phyloP scores from a whole-genome alignment of 1,284 basidiomycete genomes.

The Puccinia polysora region DNA sequence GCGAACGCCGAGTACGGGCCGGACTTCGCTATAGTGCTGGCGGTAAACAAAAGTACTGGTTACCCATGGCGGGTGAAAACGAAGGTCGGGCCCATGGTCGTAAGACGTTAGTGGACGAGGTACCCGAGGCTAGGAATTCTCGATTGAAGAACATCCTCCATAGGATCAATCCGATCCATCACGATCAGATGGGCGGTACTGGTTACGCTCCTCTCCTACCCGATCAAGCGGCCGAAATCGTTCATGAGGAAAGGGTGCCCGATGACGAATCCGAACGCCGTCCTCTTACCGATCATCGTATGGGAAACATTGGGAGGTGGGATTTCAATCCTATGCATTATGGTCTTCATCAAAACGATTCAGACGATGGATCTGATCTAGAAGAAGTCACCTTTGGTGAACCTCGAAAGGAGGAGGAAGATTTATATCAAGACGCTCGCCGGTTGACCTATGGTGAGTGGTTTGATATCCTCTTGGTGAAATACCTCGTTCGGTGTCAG shows the following conservation, averaged over 20 bases:
- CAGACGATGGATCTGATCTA: conserved; percentile 53
- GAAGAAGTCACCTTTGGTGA: conserved; percentile 59
- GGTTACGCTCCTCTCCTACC: conserved; percentile 72
- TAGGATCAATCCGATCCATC: conserved; percentile 33
- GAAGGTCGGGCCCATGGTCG: conserved; percentile 47
- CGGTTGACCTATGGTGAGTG: conserved; percentile 80
- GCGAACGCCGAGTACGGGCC: conserved; percentile 75
- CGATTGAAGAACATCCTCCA: conserved; percentile 20
- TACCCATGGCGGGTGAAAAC: conserved; percentile 62
- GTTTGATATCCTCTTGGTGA: conserved; percentile 70
- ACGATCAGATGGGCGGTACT: conserved; percentile 52
- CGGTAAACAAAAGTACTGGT: conserved; percentile 62
- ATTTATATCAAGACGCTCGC: conserved; percentile 66
- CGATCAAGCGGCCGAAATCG: conserved; percentile 63
- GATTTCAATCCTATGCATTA: conserved; percentile 46
- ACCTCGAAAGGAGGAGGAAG: conserved; percentile 63
- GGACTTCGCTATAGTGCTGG: conserved; percentile 85
- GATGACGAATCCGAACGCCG: conserved; percentile 16
- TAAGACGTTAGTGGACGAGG: conserved; percentile 22
- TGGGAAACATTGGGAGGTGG: conserved; percentile 52
- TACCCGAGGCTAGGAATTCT: conserved; percentile 19
- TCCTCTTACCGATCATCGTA: conserved; percentile 47
- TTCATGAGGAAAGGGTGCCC: conserved; percentile 59
- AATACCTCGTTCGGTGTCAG: conserved; percentile 71
- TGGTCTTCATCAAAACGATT: conserved; percentile 48